Evolutionary conservation across 768 basidiomycete genomes (phyloP), one percentile per base, ranked within the genome.

Genomic region (Bullera alba): DNA sequence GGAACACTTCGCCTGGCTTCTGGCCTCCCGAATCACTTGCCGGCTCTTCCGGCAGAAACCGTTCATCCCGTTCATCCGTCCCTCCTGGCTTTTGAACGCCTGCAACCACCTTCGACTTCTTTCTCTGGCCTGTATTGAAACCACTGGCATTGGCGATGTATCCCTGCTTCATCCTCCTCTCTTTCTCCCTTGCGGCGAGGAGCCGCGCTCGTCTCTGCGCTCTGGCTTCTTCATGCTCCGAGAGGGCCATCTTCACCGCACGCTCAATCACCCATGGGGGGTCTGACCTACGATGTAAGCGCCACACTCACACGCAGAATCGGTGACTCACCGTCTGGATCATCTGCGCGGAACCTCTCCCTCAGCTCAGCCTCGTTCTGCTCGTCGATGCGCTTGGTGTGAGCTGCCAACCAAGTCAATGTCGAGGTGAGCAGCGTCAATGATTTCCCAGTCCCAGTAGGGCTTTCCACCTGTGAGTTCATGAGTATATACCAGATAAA

Each of bases 11-110:
- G 8, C 73, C 76, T 16, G 52, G 56, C 17, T 77, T 43, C 29
- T 60, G 76, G 0, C 83, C 80, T 50, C 63, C 23, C n/a, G n/a
- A n/a, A n/a, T n/a, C n/a, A n/a, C n/a, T n/a, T 50, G 62, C 51
- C 19, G 77, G 54, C 49, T 71, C 77, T 1, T 85, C 82, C 0
- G 89, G 90, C 12, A 92, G 77, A 67, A 85, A 93, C 14, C 72
- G 61, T 3, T 81, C 79, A n/a, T 89, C 86, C 3, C 69, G 53
- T 2, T 59, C 64, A 12, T 77, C 75, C 32, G 4, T 76, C 50
- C 15, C 48, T 30, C 2, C 35, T 28, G 14, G 4, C 19, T 32
- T 4, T 6, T 6, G 15, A 8, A 23, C 12, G 5, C 7, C 35
- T 15, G 10, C 42, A 26, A 27, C 49, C 27, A 46, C 38, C 42